Conservation (phyloP, 805 yeast genomes). For the Sungouiozyma intestinalis region DNA sequence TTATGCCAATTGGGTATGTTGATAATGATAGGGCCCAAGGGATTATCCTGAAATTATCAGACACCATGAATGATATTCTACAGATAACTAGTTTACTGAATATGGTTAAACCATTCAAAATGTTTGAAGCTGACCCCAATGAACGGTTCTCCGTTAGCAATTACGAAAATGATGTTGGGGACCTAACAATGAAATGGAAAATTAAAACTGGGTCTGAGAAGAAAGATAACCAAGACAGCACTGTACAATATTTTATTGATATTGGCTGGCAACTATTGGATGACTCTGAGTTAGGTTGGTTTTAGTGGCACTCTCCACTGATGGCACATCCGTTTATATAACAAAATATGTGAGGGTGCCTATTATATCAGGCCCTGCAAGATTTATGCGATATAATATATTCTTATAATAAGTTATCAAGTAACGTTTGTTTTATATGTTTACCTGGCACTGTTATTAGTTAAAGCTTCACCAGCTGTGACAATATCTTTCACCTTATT, state of each 20-base stretch:
- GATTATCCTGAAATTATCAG: slow-evolving; percentile 23
- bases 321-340: not conserved
- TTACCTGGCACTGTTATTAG: too few relatives aligned
- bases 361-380: not conserved
- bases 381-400: not conserved
- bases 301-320: slow-evolving; percentile 2
- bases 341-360: not conserved
- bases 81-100: slow-evolving; percentile 24
- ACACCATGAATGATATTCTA: slow-evolving; percentile 26
- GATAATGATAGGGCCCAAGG: slow-evolving; percentile 16
- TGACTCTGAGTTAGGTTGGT: slow-evolving; percentile 27
- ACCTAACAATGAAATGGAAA: slow-evolving; percentile 7
- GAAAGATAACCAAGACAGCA: slow-evolving; percentile 3
- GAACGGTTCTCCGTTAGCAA: slow-evolving; percentile 1
- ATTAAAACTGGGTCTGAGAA: not conserved
- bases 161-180: slow-evolving; percentile 4
- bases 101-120: slow-evolving; percentile 23
- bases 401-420: not conserved
- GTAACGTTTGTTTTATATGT: too few relatives aligned
- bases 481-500: too few relatives aligned
- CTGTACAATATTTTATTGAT: slow-evolving; percentile 10
- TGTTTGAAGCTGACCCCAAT: slow-evolving; percentile 15
- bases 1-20: slow-evolving; percentile 15
- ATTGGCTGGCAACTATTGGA: slow-evolving; percentile 25
- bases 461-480: too few relatives aligned